These are phyloP conservation scores for Colletotrichum trifolii DNA, from an alignment of 2,329 filamentous ascomycete species.

Conservation along the genomic window DNA sequence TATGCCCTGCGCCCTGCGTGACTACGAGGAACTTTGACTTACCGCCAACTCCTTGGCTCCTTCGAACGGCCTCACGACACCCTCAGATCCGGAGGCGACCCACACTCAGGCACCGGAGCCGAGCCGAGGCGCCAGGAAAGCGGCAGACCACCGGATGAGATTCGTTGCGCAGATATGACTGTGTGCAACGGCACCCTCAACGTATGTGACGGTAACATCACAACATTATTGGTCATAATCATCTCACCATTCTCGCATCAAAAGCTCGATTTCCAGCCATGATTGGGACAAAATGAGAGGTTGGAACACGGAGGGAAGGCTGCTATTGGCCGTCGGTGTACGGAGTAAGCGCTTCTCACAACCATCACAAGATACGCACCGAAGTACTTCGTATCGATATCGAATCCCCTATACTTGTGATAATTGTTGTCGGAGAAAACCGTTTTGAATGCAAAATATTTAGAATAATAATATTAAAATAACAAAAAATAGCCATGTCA, in stretches of 20 bases:
- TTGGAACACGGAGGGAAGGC: not conserved
- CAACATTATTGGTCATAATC: not conserved
- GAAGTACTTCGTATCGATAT: too few relatives aligned
- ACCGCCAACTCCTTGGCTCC: too few relatives aligned
- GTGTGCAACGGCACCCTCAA: not conserved
- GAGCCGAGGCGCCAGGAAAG: not conserved
- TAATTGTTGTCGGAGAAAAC: too few relatives aligned
- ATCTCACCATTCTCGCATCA: conserved; percentile 2
- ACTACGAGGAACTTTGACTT: too few relatives aligned
- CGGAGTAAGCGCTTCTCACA: conserved; percentile 7
- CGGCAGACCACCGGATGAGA: conserved; percentile 20
- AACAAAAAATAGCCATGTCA: too few relatives aligned
- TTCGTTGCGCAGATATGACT: conserved; percentile 23
- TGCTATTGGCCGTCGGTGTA: conserved; percentile 9
- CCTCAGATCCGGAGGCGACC: too few relatives aligned
- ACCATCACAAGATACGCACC: not conserved
- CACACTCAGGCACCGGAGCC: not conserved
- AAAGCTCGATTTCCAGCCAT: not conserved
- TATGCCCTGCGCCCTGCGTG: too few relatives aligned
- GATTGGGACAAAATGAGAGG: conserved; percentile 16
- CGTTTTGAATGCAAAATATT: not conserved
- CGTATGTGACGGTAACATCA: too few relatives aligned
- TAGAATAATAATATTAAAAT: not conserved
- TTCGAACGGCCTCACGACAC: too few relatives aligned
- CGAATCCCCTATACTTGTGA: too few relatives aligned